A percentile compares a stretch with the other conserved stretches of the same genome.
Evolutionary conservation across 768 basidiomycete species (phyloP).

Genomic region (Suillus sp.): DNA sequence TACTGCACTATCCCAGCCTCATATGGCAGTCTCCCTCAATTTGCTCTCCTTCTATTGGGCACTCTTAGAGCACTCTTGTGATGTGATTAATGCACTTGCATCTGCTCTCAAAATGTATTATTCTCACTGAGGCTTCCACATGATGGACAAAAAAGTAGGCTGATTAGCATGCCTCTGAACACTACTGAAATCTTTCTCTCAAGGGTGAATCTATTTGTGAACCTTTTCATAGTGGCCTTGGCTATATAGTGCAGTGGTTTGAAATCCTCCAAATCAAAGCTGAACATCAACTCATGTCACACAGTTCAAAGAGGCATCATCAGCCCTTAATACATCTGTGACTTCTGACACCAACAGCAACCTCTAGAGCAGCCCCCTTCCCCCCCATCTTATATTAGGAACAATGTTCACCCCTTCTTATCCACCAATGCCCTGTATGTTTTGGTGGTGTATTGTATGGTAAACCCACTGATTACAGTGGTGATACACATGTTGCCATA

Average conservation of each 20-base stretch:
- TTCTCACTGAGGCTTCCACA: constrained; percentile 19
- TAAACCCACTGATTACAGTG: constrained; percentile 23
- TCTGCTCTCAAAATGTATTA: constrained; percentile 8
- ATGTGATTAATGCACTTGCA: constrained; percentile 22
- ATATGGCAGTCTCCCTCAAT: constrained; percentile 27
- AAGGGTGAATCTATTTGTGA: constrained; percentile 31
- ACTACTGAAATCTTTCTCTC: constrained; percentile 13
- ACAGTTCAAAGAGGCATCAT: neutral
- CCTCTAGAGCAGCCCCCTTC: neutral
- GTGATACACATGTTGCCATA: constrained; percentile 38
- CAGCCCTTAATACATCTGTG: neutral
- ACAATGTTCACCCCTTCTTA: constrained; percentile 9
- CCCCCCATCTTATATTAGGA: neutral
- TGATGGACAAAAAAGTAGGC: neutral
- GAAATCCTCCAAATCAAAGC: constrained; percentile 22
- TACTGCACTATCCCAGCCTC: constrained; percentile 24
- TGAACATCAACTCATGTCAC: constrained; percentile 18
- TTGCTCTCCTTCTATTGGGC: constrained; percentile 36
- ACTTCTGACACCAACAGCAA: neutral
- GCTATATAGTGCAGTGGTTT: constrained; percentile 33
- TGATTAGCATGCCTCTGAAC: neutral
- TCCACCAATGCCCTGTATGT: constrained; percentile 36
- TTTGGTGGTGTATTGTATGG: constrained; percentile 22
- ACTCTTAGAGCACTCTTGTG: constrained; percentile 39
- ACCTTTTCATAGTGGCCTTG: constrained; percentile 33